Base-by-base conservation (phyloP, 2,329 filamentous ascomycete genomes). In the Claviceps capensis region DNA sequence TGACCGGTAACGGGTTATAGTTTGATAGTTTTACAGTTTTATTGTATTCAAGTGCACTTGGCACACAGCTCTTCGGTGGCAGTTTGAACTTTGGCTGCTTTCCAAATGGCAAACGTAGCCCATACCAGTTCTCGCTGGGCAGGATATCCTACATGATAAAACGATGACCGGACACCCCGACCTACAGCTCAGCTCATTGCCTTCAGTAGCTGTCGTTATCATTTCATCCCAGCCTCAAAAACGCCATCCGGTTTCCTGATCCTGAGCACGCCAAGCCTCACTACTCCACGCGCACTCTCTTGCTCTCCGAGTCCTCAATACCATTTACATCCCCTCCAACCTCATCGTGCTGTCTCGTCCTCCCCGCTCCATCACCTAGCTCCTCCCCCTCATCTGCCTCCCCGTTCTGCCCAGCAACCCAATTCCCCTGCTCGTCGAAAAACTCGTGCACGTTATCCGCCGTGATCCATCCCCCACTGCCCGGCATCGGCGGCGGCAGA, bases 361-460 rank as follows among this genome's bases (percentile, higher is more conserved):
- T 74, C 26, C 82, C 82, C 1, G 79, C 82, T 8, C 83, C 82
- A 52, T 82, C 81, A 45, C 83, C 83, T 19, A 84, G 69, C 52
- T 73, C 78, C 26, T 68, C 68, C 2, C 63, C 73, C 42, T 60
- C 72, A 8, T 63, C n/a, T 8, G 42, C 11, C 22, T 13, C 68
- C 6, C 62, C 68, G 2, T 63, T 69, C 9, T 62, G 60, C 1
- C 62, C 65, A 0, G 72, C 78, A 56, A 86, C 84, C 78, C 85
- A 91, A 62, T 91, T 89, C 2, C 88, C 88, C 8, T 89, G 77
- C 55, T 78, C 82, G 60, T 93, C 86, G 66, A 93, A 86, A 62
- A 82, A 95, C 59, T 95, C 79, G 57, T 85, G 75, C 64, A 95
- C 83, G 61, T 96, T 97, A 52, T 95, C 91, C 8, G 87, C 86